Evolutionary conservation across 257 asterid species (phyloP).

Genomic region (Ocimum tenuiflorum): DNA sequence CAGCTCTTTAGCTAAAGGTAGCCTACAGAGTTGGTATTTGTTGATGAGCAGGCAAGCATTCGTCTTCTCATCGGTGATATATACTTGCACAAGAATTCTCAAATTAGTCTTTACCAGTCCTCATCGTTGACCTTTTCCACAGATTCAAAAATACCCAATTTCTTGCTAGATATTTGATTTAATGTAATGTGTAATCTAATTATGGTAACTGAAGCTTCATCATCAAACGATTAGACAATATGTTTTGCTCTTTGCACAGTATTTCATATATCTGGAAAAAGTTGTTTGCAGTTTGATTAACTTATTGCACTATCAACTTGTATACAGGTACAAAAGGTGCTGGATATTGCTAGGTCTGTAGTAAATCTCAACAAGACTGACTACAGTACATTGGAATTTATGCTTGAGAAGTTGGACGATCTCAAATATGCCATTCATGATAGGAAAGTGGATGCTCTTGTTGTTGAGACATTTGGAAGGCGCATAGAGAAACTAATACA

Average conservation of each 20-base stretch:
- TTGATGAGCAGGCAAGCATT: slow-evolving; percentile 1
- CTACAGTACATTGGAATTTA: slow-evolving; percentile 68
- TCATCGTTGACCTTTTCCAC: slow-evolving; percentile 5
- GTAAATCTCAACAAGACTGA: slow-evolving; percentile 55
- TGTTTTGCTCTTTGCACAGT: not conserved
- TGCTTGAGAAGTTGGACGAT: slow-evolving; percentile 75
- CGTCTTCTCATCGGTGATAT: not conserved
- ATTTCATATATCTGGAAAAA: slow-evolving; percentile 9
- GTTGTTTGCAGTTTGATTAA: slow-evolving; percentile 11
- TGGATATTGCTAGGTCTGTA: slow-evolving; percentile 73
- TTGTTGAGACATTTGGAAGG: slow-evolving; percentile 94
- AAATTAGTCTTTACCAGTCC: not conserved
- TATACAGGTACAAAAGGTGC: slow-evolving; percentile 67
- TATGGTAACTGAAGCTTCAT: slow-evolving; percentile 2
- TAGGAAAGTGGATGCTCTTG: slow-evolving; percentile 96
- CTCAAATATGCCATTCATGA: slow-evolving; percentile 80
- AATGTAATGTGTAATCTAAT: not conserved
- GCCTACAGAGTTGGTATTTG: not conserved
- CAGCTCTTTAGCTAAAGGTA: not conserved
- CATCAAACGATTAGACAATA: not conserved
- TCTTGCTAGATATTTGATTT: not conserved
- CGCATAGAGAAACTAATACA: slow-evolving; percentile 90
- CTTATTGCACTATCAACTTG: slow-evolving; percentile 31
- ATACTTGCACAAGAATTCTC: not conserved
- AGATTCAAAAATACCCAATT: not conserved